A percentile compares a stretch with the other conserved stretches of the same genome.
These are phyloP conservation scores for Kwoniella europaea DNA, from an alignment of 768 basidiomycete genomes.

Conservation along the genomic window DNA sequence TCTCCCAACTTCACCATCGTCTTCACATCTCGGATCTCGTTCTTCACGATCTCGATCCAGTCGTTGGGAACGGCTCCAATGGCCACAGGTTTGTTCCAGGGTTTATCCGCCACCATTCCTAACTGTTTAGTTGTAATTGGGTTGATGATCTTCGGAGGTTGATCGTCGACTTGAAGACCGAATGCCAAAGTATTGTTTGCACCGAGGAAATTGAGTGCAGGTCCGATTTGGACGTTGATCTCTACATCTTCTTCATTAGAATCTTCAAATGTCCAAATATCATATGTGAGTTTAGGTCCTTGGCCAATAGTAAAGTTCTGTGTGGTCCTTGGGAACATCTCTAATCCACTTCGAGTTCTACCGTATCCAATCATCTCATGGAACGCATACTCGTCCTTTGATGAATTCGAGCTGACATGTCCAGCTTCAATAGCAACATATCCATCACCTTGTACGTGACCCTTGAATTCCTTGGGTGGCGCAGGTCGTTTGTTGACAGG, in stretches of 20 bases:
- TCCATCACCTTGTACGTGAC: constrained; percentile 70
- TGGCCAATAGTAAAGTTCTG: constrained; percentile 67
- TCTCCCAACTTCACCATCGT: constrained; percentile 17
- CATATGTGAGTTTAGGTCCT: constrained; percentile 69
- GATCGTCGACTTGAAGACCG: constrained; percentile 44
- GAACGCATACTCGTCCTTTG: constrained; percentile 66
- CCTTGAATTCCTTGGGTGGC: constrained; percentile 49
- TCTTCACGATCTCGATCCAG: constrained; percentile 46
- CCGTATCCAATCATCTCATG: constrained; percentile 68
- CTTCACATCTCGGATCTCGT: constrained; percentile 44
- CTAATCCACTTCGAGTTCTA: constrained; percentile 67
- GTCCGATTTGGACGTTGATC: constrained; percentile 46
- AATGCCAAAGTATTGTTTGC: constrained; percentile 37
- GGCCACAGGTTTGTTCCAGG: constrained; percentile 9
- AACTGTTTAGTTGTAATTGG: constrained; percentile 34
- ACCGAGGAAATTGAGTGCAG: constrained; percentile 42
- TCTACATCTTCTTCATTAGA: constrained; percentile 22
- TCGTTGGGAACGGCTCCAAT: constrained; percentile 46
- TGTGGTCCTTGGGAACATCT: constrained; percentile 66
- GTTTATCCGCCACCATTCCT: constrained; percentile 10
- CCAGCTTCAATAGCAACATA: constrained; percentile 71
- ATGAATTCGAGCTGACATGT: constrained; percentile 64
- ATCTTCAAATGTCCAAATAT: constrained; percentile 37
- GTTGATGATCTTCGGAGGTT: constrained; percentile 26
- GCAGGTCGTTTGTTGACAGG: constrained; percentile 31